A percentile compares a stretch with the other conserved stretches of the same genome.
phyloP scores from a whole-genome alignment of 1,139 yeast genomes.

The Pichia sp. region DNA sequence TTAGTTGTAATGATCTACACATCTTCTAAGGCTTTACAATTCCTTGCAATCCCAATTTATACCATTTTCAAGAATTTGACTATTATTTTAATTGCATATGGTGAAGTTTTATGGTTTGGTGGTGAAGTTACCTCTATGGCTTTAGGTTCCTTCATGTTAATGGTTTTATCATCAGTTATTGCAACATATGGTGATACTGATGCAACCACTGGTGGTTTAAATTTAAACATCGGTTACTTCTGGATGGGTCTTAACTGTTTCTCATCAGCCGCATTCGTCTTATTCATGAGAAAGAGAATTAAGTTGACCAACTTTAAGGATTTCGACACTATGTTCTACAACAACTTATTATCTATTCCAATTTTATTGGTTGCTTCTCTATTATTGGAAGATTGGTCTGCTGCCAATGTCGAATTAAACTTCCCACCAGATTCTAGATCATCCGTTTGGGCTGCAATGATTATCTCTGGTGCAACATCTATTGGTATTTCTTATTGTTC shows the following conservation, averaged over 20 bases:
- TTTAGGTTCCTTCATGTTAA: constrained; percentile 73
- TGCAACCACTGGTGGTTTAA: constrained; percentile 31
- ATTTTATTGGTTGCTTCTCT: constrained; percentile 70
- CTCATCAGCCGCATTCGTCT: constrained; percentile 87
- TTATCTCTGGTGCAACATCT: constrained; percentile 86
- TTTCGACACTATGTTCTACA: constrained; percentile 97
- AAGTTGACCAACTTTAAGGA: constrained; percentile 95
- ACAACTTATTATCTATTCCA: constrained; percentile 88
- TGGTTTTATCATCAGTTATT: constrained; percentile 88
- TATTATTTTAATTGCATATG: constrained; percentile 92
- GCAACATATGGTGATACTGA: constrained; percentile 85
- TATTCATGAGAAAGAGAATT: constrained; percentile 94
- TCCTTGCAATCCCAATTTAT: constrained; percentile 86
- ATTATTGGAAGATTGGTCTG: constrained; percentile 86
- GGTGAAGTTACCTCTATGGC: constrained; percentile 90
- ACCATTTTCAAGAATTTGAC: constrained; percentile 97
- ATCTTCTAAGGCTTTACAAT: constrained; percentile 89
- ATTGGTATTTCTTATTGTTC: constrained; percentile 97
- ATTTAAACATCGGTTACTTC: constrained; percentile 74
- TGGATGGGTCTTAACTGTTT: constrained; percentile 97
- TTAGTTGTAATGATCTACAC: constrained; percentile 95
- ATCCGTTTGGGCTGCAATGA: constrained; percentile 70
- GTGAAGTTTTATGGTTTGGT: constrained; percentile 97
- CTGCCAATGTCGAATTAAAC: constrained; percentile 63
- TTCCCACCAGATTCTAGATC: constrained; percentile 67